Conservation (phyloP, 805 yeast genomes). For the Candida montana region DNA sequence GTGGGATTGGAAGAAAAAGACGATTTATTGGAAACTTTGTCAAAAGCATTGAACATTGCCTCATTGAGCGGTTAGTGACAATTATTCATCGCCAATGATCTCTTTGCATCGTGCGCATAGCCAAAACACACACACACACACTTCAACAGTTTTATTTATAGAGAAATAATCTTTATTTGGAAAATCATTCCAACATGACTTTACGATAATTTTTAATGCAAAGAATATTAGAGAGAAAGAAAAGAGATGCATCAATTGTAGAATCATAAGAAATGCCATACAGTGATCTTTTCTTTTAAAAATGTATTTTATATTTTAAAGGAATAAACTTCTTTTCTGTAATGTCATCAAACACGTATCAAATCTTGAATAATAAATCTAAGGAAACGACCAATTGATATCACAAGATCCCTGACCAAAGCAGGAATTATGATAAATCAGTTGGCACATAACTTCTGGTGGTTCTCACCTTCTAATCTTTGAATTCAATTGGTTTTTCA, state of each 20-base stretch:
- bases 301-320: not conserved
- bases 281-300: not conserved
- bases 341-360: constrained; percentile 12
- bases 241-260: not conserved
- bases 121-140: constrained; percentile 1
- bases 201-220: constrained; percentile 1
- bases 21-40: constrained; percentile 34
- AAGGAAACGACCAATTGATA: not conserved
- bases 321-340: not conserved
- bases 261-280: not conserved
- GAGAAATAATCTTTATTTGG: constrained; percentile 2
- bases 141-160: constrained; percentile 12
- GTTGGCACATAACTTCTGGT: not conserved
- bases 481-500: constrained; percentile 40
- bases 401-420: not conserved
- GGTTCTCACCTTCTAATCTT: constrained; percentile 11
- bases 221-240: not conserved
- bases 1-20: constrained; percentile 76
- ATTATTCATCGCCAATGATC: too few relatives aligned
- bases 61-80: constrained; percentile 4
- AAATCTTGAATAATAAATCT: not conserved
- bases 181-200: constrained; percentile 11
- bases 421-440: not conserved
- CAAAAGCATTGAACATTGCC: constrained; percentile 20
- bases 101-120: too few relatives aligned